These are phyloP conservation scores for Aureobasidium sp. DNA, from an alignment of 2,329 filamentous ascomycete genomes.

Conservation along the genomic window DNA sequence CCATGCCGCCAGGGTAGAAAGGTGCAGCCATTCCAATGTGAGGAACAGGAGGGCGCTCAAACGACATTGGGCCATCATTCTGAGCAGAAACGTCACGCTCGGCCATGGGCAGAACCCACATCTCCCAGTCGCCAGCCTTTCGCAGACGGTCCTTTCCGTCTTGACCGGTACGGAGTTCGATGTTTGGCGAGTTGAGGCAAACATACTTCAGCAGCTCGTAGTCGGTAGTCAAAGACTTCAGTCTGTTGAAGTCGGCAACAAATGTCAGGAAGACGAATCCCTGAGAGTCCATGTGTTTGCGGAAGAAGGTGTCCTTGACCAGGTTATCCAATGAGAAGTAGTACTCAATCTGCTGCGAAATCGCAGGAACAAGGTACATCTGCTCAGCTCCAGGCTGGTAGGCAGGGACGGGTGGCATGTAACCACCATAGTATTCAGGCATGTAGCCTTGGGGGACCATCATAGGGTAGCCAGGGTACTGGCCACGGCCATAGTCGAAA, in stretches of 20 bases:
- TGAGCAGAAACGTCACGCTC: constrained; percentile 66
- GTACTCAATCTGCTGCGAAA: constrained; percentile 62
- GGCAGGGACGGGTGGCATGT: constrained; percentile 49
- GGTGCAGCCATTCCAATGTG: constrained; percentile 24
- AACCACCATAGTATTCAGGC: constrained; percentile 44
- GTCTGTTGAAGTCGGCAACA: constrained; percentile 78
- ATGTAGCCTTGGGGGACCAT: constrained; percentile 10
- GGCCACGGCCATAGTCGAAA: constrained; percentile 41
- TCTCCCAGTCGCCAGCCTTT: constrained; percentile 64
- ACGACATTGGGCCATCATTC: constrained; percentile 56
- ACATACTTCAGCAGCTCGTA: constrained; percentile 64
- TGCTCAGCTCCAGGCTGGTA: constrained; percentile 51
- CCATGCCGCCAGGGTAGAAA: constrained; percentile 15
- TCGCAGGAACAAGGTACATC: constrained; percentile 48
- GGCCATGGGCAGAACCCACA: constrained; percentile 64
- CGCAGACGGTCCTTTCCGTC: constrained; percentile 75
- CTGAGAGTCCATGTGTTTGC: constrained; percentile 88
- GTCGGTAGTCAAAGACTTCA: constrained; percentile 64
- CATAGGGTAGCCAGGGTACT: constrained; percentile 19
- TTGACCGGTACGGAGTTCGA: constrained; percentile 67
- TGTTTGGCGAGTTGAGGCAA: constrained; percentile 59
- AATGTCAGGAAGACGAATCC: constrained; percentile 77
- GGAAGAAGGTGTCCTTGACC: constrained; percentile 82
- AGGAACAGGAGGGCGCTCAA: constrained; percentile 33
- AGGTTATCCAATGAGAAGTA: constrained; percentile 97